Conservation (phyloP, 768 basidiomycete species). For the Amanita polypyramis region DNA sequence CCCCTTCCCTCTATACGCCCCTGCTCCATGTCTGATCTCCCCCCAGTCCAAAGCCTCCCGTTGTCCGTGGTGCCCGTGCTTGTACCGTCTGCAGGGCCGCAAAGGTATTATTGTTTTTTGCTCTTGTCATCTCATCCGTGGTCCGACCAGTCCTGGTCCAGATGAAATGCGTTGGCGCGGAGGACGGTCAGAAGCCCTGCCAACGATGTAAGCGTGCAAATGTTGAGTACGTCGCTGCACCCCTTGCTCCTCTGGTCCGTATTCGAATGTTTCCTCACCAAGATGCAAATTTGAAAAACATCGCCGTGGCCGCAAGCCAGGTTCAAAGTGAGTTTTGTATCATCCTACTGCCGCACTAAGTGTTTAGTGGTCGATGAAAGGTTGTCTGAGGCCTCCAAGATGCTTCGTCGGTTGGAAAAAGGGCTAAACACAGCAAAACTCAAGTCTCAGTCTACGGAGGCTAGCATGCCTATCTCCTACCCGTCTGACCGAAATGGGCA, state of each 20-base stretch:
- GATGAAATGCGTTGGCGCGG: conserved; percentile 91
- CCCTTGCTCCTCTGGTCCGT: conserved; percentile 9
- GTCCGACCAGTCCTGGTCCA: conserved; percentile 20
- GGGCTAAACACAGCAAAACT: conserved; percentile 68
- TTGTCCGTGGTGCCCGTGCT: conserved; percentile 49
- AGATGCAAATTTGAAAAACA: conserved; percentile 88
- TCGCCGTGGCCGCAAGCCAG: conserved; percentile 78
- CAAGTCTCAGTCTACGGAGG: conserved; percentile 44
- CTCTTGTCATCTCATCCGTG: conserved; percentile 8
- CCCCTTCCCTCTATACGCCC: conserved; percentile 11
- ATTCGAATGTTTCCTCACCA: conserved; percentile 10
- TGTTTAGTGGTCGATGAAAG: conserved; percentile 24
- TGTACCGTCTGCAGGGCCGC: conserved; percentile 81
- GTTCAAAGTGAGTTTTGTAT: conserved; percentile 59
- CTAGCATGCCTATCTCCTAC: conserved; percentile 23
- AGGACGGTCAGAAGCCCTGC: conserved; percentile 72
- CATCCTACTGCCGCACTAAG: conserved; percentile 6
- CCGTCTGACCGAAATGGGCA: conserved; percentile 21
- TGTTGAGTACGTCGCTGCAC: conserved; percentile 43
- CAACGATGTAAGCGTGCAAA: conserved; percentile 79
- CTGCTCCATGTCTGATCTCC: conserved; percentile 5
- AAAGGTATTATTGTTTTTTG: conserved; percentile 38
- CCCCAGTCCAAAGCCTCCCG: conserved; percentile 34
- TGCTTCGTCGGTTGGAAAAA: conserved; percentile 81
- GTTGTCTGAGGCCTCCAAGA: conserved; percentile 82